Percentiles rank a stretch among this genome's conserved stretches.
Evolutionary conservation across 352 stramenopile genomes (phyloP).

Genomic region (Phytopythium cucurbitacearum): DNA sequence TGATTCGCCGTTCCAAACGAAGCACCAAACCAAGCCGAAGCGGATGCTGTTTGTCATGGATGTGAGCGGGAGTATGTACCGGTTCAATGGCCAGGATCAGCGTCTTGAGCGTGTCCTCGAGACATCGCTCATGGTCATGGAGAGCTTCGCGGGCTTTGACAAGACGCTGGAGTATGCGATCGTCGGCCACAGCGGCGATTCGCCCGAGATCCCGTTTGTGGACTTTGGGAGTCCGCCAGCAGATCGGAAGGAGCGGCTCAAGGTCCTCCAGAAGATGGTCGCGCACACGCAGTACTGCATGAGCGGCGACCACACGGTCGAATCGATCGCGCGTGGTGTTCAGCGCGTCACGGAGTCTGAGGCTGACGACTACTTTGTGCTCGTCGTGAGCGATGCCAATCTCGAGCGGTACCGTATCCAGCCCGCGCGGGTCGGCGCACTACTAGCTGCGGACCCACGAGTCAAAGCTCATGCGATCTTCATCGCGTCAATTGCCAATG

Average conservation of each 20-base stretch:
- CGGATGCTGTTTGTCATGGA: slow-evolving; percentile 92
- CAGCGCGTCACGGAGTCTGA: slow-evolving; percentile 56
- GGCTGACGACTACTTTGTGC: slow-evolving; percentile 84
- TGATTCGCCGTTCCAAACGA: slow-evolving; percentile 40
- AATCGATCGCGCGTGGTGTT: slow-evolving; percentile 86
- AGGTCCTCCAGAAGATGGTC: slow-evolving; percentile 91
- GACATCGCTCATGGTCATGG: slow-evolving; percentile 95
- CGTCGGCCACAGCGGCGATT: slow-evolving; percentile 91
- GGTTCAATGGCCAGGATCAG: slow-evolving; percentile 93
- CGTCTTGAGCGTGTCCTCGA: slow-evolving; percentile 91
- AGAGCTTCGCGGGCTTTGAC: slow-evolving; percentile 89
- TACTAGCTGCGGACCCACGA: slow-evolving; percentile 41
- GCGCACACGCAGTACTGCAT: slow-evolving; percentile 94
- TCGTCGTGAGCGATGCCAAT: slow-evolving; percentile 95
- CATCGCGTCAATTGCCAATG: slow-evolving; percentile 80
- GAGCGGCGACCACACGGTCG: slow-evolving; percentile 92
- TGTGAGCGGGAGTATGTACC: slow-evolving; percentile 89
- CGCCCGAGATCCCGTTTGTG: slow-evolving; percentile 87
- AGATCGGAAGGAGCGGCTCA: slow-evolving; percentile 88
- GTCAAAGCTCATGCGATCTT: slow-evolving; percentile 82
- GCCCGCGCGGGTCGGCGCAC: slow-evolving; percentile 42
- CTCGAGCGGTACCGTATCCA: slow-evolving; percentile 90
- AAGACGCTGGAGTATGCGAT: slow-evolving; percentile 90
- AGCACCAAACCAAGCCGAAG: slow-evolving; percentile 44
- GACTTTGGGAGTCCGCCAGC: slow-evolving; percentile 76